Evolutionary conservation across 2,329 filamentous ascomycete genomes (phyloP).

Genomic region (Hymenoscyphus fraxineus): DNA sequence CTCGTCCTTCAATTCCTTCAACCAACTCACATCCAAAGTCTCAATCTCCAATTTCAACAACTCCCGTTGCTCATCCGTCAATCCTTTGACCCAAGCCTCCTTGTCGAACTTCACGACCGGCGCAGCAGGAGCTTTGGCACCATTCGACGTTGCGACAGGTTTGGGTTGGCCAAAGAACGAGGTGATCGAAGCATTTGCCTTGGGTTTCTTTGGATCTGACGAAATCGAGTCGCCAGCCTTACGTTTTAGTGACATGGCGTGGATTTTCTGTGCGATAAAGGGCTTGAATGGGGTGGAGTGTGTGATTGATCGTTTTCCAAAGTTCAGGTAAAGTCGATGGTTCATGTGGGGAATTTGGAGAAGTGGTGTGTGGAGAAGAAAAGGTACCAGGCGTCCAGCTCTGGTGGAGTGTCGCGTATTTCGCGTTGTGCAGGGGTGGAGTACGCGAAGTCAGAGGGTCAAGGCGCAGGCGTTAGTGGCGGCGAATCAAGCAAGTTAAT

Average conservation of each 20-base stretch:
- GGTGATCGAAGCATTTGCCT: slow-evolving; percentile 74
- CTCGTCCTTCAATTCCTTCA: slow-evolving; percentile 84
- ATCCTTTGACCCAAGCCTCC: slow-evolving; percentile 76
- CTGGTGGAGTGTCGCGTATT: background rate
- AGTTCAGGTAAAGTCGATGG: background rate
- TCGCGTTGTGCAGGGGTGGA: slow-evolving; percentile 6
- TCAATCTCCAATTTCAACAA: slow-evolving; percentile 87
- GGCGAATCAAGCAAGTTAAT: background rate
- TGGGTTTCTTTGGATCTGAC: slow-evolving; percentile 64
- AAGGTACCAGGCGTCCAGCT: slow-evolving; percentile 1
- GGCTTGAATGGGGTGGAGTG: background rate
- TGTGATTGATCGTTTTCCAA: background rate
- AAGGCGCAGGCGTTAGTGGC: slow-evolving; percentile 10
- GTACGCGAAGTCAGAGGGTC: slow-evolving; percentile 26
- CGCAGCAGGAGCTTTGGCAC: slow-evolving; percentile 40
- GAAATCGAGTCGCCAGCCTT: slow-evolving; percentile 45
- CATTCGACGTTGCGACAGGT: slow-evolving; percentile 14
- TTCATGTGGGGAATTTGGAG: background rate
- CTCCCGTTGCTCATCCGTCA: slow-evolving; percentile 77
- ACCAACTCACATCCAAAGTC: slow-evolving; percentile 87
- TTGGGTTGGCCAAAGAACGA: slow-evolving; percentile 76
- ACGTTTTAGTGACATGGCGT: slow-evolving; percentile 54
- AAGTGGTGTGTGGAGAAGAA: slow-evolving; percentile 1
- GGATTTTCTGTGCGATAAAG: background rate
- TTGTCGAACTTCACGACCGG: slow-evolving; percentile 69